A percentile compares a stretch with the other conserved stretches of the same genome.
Conservation (phyloP, 345 rosid genomes). For the Microthlaspi erraticum region DNA sequence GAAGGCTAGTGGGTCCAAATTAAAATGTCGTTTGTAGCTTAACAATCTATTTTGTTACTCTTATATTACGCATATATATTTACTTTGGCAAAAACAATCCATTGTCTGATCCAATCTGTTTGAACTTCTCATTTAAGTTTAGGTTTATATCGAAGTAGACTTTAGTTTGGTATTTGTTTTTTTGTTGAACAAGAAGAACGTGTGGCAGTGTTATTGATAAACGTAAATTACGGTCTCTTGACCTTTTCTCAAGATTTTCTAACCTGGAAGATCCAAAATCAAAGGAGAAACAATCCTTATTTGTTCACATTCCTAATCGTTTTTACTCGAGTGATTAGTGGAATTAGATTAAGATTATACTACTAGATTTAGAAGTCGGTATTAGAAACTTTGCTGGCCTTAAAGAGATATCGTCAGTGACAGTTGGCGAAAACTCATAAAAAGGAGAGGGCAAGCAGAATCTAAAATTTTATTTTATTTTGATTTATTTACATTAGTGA, state of each 20-base stretch:
- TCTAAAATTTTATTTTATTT: neutral
- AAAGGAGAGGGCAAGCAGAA: constrained; percentile 34
- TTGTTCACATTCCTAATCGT: constrained; percentile 5
- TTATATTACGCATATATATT: neutral
- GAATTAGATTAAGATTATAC: constrained; percentile 22
- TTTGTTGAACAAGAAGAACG: constrained; percentile 41
- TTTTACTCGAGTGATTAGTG: constrained; percentile 26
- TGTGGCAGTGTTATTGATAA: constrained; percentile 45
- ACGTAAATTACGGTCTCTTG: constrained; percentile 39
- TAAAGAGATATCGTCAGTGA: constrained; percentile 27
- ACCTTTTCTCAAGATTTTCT: constrained; percentile 28
- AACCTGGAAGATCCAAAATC: constrained; percentile 38
- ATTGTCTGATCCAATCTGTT: neutral
- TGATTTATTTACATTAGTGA: neutral
- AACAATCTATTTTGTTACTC: neutral
- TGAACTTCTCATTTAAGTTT: neutral
- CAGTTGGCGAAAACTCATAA: constrained; percentile 30
- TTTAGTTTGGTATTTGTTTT: constrained; percentile 19
- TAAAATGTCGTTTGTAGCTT: constrained; percentile 20
- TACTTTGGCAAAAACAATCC: neutral
- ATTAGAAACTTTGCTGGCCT: constrained; percentile 22
- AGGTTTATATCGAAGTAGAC: constrained; percentile 1
- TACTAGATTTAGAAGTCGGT: neutral
- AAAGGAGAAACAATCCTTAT: constrained; percentile 25
- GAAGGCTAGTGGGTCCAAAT: constrained; percentile 31